These are phyloP conservation scores for Auricularia sp. DNA, from an alignment of 768 basidiomycete genomes.

Conservation along the genomic window DNA sequence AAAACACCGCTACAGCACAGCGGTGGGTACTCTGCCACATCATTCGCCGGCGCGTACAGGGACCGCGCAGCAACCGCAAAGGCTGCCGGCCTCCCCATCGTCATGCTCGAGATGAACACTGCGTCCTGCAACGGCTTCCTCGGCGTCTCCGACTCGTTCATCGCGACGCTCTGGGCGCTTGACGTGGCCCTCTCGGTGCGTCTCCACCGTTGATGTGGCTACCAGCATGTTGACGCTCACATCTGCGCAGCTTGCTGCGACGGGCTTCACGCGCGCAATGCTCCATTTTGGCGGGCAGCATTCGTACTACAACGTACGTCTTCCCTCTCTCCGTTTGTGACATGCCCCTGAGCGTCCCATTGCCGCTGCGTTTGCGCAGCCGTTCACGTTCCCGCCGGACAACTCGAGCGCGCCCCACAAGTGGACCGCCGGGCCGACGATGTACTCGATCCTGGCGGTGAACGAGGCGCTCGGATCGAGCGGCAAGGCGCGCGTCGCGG, in stretches of 20 bases:
- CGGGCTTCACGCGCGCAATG: slow-evolving; percentile 35
- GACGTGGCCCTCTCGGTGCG: slow-evolving; percentile 55
- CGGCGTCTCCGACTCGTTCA: slow-evolving; percentile 48
- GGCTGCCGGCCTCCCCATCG: slow-evolving; percentile 31
- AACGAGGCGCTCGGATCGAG: slow-evolving; percentile 62
- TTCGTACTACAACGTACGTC: slow-evolving; percentile 51
- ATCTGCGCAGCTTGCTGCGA: slow-evolving; percentile 11
- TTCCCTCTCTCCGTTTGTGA: background rate
- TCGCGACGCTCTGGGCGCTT: slow-evolving; percentile 51
- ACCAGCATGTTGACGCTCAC: background rate
- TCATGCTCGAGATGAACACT: slow-evolving; percentile 66
- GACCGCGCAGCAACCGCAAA: slow-evolving; percentile 34
- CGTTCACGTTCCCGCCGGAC: slow-evolving; percentile 35
- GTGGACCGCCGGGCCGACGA: slow-evolving; percentile 67
- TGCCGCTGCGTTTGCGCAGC: slow-evolving; percentile 9
- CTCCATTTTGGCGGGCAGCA: slow-evolving; percentile 54
- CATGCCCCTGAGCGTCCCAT: background rate
- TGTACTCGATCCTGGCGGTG: slow-evolving; percentile 61
- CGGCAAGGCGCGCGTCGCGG: slow-evolving; percentile 55
- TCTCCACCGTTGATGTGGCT: slow-evolving; percentile 18
- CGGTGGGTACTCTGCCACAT: slow-evolving; percentile 42
- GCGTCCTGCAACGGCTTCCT: slow-evolving; percentile 39
- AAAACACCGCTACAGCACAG: slow-evolving; percentile 30
- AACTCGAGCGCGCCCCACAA: slow-evolving; percentile 48
- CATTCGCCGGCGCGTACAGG: slow-evolving; percentile 43